Conservation (phyloP, 1,284 basidiomycete species). For the Heterobasidion annosum region DNA sequence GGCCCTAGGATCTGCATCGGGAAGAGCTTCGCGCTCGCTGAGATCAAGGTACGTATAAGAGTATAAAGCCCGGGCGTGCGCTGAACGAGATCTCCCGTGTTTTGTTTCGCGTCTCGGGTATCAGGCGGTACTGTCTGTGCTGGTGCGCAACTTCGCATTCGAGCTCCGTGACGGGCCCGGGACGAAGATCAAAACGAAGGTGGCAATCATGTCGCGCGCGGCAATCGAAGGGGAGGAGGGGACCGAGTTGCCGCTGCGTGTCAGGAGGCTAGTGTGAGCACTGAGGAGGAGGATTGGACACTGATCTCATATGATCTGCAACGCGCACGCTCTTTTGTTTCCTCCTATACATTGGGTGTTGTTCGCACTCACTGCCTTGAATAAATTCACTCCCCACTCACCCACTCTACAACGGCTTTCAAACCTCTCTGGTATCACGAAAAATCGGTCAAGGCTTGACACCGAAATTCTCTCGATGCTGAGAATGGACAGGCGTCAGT, state of each 20-base stretch:
- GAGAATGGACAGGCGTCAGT: no score
- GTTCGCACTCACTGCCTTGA: no score
- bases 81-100: not conserved
- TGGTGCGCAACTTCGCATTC: not conserved
- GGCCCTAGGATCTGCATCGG: conserved; percentile 33
- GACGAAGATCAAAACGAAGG: not conserved
- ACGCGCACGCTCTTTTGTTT: not conserved
- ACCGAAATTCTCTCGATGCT: no score
- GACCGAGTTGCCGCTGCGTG: not conserved
- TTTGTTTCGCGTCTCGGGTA: not conserved
- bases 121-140: not conserved
- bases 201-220: not conserved
- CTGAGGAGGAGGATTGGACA: not conserved
- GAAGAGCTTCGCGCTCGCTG: conserved; percentile 22
- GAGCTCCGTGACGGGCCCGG: not conserved
- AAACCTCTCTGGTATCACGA: no score
- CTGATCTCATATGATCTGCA: not conserved
- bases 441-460: no score
- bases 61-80: no score
- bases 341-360: not conserved
- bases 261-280: not conserved
- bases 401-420: no score
- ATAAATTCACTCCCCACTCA: no score
- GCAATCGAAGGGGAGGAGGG: not conserved
- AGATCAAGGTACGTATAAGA: not conserved